These are phyloP conservation scores for Aspergillus olivimuriae DNA, from an alignment of 495 filamentous ascomycete species.

Conservation along the genomic window DNA sequence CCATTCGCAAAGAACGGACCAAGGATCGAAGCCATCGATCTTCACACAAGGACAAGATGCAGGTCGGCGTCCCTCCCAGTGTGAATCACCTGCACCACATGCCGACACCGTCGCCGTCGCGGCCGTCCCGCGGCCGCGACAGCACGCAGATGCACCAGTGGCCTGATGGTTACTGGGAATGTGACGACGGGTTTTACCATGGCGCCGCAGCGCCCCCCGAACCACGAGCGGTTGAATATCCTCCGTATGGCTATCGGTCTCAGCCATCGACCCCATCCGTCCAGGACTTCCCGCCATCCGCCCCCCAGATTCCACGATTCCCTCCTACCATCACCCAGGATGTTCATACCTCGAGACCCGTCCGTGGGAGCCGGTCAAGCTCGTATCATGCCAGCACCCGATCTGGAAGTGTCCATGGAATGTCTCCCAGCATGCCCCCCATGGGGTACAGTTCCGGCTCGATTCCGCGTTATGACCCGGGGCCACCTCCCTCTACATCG, in stretches of 20 bases:
- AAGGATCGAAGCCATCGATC: slow-evolving; percentile 26
- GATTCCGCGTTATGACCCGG: slow-evolving; percentile 27
- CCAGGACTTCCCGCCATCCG: slow-evolving; percentile 28
- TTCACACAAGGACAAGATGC: slow-evolving; percentile 32
- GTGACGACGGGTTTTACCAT: slow-evolving; percentile 27
- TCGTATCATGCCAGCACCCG: slow-evolving; percentile 30
- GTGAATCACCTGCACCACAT: slow-evolving; percentile 24
- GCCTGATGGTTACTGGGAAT: slow-evolving; percentile 26
- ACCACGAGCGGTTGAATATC: slow-evolving; percentile 25
- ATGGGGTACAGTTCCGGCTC: slow-evolving; percentile 29
- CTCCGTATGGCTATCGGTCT: slow-evolving; percentile 14
- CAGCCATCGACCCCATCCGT: slow-evolving; percentile 19
- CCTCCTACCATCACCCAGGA: slow-evolving; percentile 18
- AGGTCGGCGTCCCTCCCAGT: slow-evolving; percentile 28
- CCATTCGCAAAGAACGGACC: slow-evolving; percentile 28
- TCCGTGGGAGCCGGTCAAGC: slow-evolving; percentile 24
- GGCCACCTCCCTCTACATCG: slow-evolving; percentile 31
- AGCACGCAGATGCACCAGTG: slow-evolving; percentile 22
- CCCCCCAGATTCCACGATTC: slow-evolving; percentile 24
- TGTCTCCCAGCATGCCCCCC: slow-evolving; percentile 15
- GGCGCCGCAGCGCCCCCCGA: slow-evolving; percentile 29
- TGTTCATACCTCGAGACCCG: slow-evolving; percentile 23
- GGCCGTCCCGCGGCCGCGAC: slow-evolving; percentile 29
- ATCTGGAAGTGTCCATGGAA: slow-evolving; percentile 41
- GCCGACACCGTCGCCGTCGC: slow-evolving; percentile 22